A percentile compares a stretch with the other conserved stretches of the same genome.
These are phyloP conservation scores for Angomonas ambiguus DNA, from an alignment of 208 protist species.

Conservation along the genomic window DNA sequence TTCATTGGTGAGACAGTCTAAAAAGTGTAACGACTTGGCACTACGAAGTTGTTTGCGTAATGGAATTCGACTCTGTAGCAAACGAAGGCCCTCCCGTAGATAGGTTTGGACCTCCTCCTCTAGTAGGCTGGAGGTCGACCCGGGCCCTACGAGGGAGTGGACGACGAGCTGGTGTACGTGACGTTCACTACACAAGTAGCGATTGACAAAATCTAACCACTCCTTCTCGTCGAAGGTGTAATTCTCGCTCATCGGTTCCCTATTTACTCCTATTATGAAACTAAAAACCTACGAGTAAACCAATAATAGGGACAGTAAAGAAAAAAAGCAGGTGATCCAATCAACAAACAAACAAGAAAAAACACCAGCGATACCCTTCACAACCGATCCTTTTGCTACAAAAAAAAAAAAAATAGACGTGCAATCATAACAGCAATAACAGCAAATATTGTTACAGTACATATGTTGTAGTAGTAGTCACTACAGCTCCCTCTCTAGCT, in stretches of 20 bases:
- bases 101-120: not conserved
- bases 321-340: slow-evolving; percentile 11
- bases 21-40: not conserved
- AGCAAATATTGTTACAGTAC: slow-evolving; percentile 8
- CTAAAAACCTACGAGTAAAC: not conserved
- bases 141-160: not conserved
- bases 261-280: too few relatives aligned
- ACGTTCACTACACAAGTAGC: not conserved
- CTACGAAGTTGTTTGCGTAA: not conserved
- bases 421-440: slow-evolving; percentile 11
- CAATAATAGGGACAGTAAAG: slow-evolving; percentile 7
- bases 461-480: not conserved
- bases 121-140: not conserved
- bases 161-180: not conserved
- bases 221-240: too few relatives aligned
- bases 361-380: too few relatives aligned
- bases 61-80: not conserved
- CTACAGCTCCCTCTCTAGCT: slow-evolving; percentile 17
- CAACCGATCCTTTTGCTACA: too few relatives aligned
- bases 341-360: too few relatives aligned
- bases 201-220: too few relatives aligned
- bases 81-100: not conserved
- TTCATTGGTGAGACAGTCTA: not conserved
- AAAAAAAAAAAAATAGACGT: slow-evolving; percentile 2
- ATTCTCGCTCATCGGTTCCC: too few relatives aligned